Percentiles rank a stretch among this genome's conserved stretches.
Conservation (phyloP, 352 stramenopile genomes). For the Phytopythium boreale region DNA sequence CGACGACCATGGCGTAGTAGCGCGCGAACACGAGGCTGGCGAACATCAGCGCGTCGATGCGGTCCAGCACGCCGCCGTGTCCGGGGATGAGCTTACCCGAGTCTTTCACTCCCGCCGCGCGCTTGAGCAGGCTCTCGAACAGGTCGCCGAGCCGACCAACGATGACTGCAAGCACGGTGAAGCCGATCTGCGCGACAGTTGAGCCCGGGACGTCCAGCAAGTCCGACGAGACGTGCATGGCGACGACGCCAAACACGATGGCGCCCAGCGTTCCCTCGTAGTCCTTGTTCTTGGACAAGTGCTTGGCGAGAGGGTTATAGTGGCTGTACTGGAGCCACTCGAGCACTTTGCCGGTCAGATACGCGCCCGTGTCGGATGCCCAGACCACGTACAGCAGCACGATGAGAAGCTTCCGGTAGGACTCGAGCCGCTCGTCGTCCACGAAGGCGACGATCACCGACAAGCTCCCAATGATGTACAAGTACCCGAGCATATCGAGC, state of each 20-base stretch:
- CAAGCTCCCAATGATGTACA: constrained; percentile 68
- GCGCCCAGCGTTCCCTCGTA: constrained; percentile 91
- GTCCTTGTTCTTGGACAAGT: constrained; percentile 95
- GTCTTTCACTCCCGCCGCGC: constrained; percentile 94
- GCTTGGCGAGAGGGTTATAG: constrained; percentile 81
- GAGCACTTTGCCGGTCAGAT: constrained; percentile 89
- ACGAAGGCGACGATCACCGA: constrained; percentile 64
- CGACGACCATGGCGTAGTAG: constrained; percentile 54
- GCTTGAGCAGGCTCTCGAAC: constrained; percentile 95
- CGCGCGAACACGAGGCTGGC: constrained; percentile 58
- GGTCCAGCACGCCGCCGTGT: constrained; percentile 94
- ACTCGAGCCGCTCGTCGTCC: constrained; percentile 38
- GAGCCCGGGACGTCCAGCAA: constrained; percentile 78
- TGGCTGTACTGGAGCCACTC: constrained; percentile 78
- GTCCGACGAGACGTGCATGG: constrained; percentile 78
- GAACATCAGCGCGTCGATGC: constrained; percentile 96
- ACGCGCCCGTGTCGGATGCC: constrained; percentile 91
- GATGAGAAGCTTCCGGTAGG: constrained; percentile 19
- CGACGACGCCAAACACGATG: constrained; percentile 73
- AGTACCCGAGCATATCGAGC: constrained; percentile 61
- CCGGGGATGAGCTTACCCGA: constrained; percentile 95
- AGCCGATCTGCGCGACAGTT: constrained; percentile 70
- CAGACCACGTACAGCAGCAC: constrained; percentile 69
- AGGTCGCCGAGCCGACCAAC: constrained; percentile 93
- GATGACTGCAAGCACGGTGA: constrained; percentile 90